Evolutionary conservation across 2,329 filamentous ascomycete genomes (phyloP).

Genomic region (Stachybotrys echinatus): DNA sequence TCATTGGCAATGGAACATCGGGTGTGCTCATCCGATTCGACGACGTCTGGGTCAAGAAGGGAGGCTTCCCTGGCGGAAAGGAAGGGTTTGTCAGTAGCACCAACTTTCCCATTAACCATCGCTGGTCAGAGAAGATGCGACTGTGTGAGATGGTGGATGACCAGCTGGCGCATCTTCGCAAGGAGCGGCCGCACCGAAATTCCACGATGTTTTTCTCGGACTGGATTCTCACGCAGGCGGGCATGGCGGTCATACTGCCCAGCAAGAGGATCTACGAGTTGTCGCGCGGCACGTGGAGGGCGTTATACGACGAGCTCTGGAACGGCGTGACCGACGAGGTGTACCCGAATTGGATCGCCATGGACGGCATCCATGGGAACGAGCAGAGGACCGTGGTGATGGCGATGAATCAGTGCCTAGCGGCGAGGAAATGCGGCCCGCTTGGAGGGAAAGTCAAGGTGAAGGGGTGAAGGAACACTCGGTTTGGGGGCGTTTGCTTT

Average conservation of each 20-base stretch:
- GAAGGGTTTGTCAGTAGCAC: conserved; percentile 19
- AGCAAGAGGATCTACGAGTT: no score
- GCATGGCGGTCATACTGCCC: conserved; percentile 2
- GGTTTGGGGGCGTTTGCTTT: no score
- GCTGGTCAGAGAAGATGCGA: conserved; percentile 15
- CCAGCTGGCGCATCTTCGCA: conserved; percentile 13
- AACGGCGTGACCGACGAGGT: conserved; percentile 8
- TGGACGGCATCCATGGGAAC: conserved; percentile 19
- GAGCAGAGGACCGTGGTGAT: conserved; percentile 18
- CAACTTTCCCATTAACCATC: conserved; percentile 17
- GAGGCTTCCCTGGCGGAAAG: conserved; percentile 15
- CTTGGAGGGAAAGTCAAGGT: not conserved
- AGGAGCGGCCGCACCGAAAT: conserved; percentile 7
- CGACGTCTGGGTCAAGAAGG: conserved; percentile 11
- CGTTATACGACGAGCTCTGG: conserved; percentile 18
- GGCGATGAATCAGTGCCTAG: conserved; percentile 24
- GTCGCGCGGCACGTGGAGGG: conserved; percentile 10
- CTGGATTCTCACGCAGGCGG: conserved; percentile 18
- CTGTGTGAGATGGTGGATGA: conserved; percentile 9
- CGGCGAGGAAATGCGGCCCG: conserved; percentile 7
- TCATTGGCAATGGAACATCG: conserved; percentile 17
- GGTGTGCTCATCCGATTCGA: conserved; percentile 22
- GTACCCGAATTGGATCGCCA: conserved; percentile 27
- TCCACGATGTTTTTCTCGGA: conserved; percentile 15
- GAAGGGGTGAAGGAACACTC: no score